phyloP scores from a whole-genome alignment of 2,329 filamentous ascomycete species.

The Lachnellula hyalina region DNA sequence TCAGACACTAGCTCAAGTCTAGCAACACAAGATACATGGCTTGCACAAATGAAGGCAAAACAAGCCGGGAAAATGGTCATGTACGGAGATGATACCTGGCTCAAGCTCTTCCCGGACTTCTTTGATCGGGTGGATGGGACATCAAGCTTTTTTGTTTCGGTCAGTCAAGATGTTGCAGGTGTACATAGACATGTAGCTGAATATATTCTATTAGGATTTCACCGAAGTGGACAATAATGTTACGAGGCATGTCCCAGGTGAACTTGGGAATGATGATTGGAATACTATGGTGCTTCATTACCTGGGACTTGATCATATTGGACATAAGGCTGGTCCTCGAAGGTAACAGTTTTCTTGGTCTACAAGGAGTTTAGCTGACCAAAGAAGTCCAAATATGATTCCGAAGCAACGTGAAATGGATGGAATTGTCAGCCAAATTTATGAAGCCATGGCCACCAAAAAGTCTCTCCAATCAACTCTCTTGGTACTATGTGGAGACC shows the following conservation, averaged over 20 bases:
- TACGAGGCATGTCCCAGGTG: slow-evolving; percentile 76
- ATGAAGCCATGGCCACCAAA: slow-evolving; percentile 64
- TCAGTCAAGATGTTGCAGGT: slow-evolving; percentile 43
- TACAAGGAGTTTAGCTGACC: slow-evolving; percentile 13
- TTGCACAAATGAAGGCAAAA: slow-evolving; percentile 81
- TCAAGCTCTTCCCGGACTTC: slow-evolving; percentile 87
- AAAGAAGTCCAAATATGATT: slow-evolving; percentile 73
- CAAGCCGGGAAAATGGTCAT: slow-evolving; percentile 73
- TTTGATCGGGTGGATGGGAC: slow-evolving; percentile 89
- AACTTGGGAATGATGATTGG: slow-evolving; percentile 78
- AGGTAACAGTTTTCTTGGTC: slow-evolving; percentile 45
- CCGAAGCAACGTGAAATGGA: slow-evolving; percentile 97
- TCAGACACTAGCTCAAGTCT: slow-evolving; percentile 86
- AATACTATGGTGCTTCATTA: slow-evolving; percentile 92
- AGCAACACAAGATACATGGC: slow-evolving; percentile 87
- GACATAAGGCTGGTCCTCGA: slow-evolving; percentile 86
- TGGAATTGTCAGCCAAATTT: slow-evolving; percentile 69
- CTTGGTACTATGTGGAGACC: slow-evolving; percentile 84
- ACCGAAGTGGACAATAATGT: slow-evolving; percentile 98
- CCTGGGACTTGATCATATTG: slow-evolving; percentile 92
- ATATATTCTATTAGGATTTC: slow-evolving; percentile 64
- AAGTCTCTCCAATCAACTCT: slow-evolving; percentile 71
- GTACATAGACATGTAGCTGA: slow-evolving; percentile 25
- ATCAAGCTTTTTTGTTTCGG: slow-evolving; percentile 95
- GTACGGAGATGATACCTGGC: slow-evolving; percentile 97